phyloP scores from a whole-genome alignment of 202 grass and related monocot species.

The Bolboschoenoplectus hybrid region DNA sequence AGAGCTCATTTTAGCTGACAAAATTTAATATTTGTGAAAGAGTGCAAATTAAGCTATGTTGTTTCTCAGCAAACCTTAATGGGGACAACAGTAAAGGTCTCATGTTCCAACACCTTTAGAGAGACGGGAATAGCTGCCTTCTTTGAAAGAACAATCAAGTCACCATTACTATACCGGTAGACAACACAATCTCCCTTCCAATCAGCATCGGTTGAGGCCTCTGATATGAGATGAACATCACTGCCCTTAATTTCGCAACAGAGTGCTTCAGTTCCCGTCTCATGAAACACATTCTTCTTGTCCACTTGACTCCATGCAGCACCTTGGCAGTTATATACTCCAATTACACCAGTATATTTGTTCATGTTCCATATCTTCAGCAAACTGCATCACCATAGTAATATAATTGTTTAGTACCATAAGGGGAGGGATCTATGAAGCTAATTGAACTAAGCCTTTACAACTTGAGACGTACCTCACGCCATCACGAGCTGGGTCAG shows the following conservation, averaged over 20 bases:
- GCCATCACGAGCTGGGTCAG: slow-evolving; percentile 74
- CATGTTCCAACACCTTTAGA: slow-evolving; percentile 81
- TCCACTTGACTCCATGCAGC: slow-evolving; percentile 82
- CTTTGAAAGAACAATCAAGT: slow-evolving; percentile 55
- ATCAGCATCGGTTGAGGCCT: slow-evolving; percentile 57
- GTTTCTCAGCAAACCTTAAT: slow-evolving; percentile 59
- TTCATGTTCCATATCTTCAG: slow-evolving; percentile 99
- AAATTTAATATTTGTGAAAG: neutral
- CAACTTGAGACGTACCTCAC: slow-evolving; percentile 45
- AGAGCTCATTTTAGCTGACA: neutral
- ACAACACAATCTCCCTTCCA: slow-evolving; percentile 79
- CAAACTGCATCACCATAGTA: slow-evolving; percentile 48
- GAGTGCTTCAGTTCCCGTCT: slow-evolving; percentile 52
- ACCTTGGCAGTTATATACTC: slow-evolving; percentile 96
- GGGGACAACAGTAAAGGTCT: slow-evolving; percentile 69
- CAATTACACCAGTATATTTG: slow-evolving; percentile 78
- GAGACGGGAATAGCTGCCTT: slow-evolving; percentile 56
- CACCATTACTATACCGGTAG: slow-evolving; percentile 51
- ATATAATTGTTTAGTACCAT: neutral
- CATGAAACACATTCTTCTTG: slow-evolving; percentile 88
- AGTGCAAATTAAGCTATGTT: neutral
- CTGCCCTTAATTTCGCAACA: slow-evolving; percentile 53
- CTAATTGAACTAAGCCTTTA: neutral
- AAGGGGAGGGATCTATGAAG: neutral
- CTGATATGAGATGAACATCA: slow-evolving; percentile 77